Evolutionary conservation across 1,139 yeast species (phyloP).

Genomic region (Suhomyces bolitotheri): DNA sequence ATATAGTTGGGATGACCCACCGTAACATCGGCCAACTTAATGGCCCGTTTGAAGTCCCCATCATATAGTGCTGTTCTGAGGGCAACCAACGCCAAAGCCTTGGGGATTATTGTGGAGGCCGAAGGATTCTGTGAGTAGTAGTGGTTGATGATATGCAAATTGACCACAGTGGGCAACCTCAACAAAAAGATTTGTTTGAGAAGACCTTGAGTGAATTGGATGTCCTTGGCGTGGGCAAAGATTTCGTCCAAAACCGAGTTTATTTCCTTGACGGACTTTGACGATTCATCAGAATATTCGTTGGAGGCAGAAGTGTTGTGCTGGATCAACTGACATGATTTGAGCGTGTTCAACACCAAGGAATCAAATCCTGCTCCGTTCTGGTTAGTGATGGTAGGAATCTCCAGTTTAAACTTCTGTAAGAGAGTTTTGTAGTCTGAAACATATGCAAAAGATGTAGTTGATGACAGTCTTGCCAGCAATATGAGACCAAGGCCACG

Average conservation of each 20-base stretch:
- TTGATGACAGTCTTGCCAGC: not conserved
- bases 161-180: constrained; percentile 32
- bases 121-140: constrained; percentile 40
- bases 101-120: constrained; percentile 32
- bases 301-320: constrained; percentile 11
- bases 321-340: constrained; percentile 10
- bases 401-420: constrained; percentile 9
- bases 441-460: constrained; percentile 11
- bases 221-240: constrained; percentile 20
- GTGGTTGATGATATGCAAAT: constrained; percentile 31
- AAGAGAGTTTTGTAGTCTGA: constrained; percentile 13
- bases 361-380: constrained; percentile 1
- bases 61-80: constrained; percentile 58
- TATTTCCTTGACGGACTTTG: constrained; percentile 12
- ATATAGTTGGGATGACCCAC: constrained; percentile 58
- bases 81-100: constrained; percentile 57
- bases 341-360: constrained; percentile 7
- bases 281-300: constrained; percentile 12
- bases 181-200: constrained; percentile 34
- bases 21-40: constrained; percentile 60
- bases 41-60: constrained; percentile 59
- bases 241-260: constrained; percentile 17
- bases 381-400: not conserved
- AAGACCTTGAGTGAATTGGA: constrained; percentile 24
- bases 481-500: not conserved